These are phyloP conservation scores for Verticillium nonalfalfae DNA, from an alignment of 2,329 filamentous ascomycete genomes.

Conservation along the genomic window DNA sequence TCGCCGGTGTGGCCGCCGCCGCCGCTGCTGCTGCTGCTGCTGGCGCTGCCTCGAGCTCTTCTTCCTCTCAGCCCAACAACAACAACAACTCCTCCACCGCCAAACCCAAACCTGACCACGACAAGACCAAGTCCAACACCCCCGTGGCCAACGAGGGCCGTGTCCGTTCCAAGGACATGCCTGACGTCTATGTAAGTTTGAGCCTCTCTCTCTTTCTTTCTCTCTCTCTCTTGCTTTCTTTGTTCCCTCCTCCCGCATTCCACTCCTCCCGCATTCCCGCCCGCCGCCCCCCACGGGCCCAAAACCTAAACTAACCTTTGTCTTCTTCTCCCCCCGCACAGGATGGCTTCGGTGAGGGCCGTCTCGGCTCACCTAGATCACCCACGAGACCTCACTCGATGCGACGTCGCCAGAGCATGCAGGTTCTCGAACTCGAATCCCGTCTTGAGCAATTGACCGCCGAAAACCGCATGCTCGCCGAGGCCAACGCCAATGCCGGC, in stretches of 20 bases:
- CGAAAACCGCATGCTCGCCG: conserved; percentile 73
- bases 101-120: conserved; percentile 1
- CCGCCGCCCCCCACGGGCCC: neutral
- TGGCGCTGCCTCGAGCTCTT: conserved; percentile 4
- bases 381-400: conserved; percentile 92
- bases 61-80: conserved; percentile 6
- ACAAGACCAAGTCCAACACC: conserved; percentile 29
- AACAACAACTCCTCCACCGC: conserved; percentile 4
- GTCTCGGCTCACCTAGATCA: conserved; percentile 78
- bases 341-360: conserved; percentile 92
- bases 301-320: conserved; percentile 2
- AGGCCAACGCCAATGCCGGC: conserved; percentile 3
- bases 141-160: conserved; percentile 84
- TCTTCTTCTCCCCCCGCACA: conserved; percentile 30
- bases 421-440: conserved; percentile 85
- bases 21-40: conserved; percentile 13
- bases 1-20: conserved; percentile 6
- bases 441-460: conserved; percentile 76
- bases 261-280: neutral
- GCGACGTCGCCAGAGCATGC: conserved; percentile 95
- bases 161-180: conserved; percentile 77
- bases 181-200: conserved; percentile 81
- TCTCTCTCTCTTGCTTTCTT: no score
- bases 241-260: neutral
- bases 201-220: neutral